Evolutionary conservation across 2,329 filamentous ascomycete genomes (phyloP).

Genomic region (Neofusicoccum sp.): DNA sequence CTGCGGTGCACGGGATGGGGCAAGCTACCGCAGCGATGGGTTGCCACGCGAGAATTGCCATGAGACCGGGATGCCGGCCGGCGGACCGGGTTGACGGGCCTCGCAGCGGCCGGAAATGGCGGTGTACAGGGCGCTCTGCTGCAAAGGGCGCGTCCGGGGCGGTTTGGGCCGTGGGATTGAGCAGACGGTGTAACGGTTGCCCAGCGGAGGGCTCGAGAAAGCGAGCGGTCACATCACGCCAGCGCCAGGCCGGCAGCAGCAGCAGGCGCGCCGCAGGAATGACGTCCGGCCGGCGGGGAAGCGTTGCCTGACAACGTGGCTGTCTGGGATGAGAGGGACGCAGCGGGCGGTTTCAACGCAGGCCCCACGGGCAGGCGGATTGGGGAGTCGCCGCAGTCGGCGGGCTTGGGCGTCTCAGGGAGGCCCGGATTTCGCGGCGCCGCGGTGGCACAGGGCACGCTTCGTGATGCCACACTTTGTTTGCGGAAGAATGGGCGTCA

Average conservation of each 20-base stretch:
- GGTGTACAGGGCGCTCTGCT: slow-evolving; percentile 10
- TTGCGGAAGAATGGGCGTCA: slow-evolving; percentile 15
- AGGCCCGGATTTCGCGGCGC: slow-evolving; percentile 3
- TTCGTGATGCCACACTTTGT: slow-evolving; percentile 14
- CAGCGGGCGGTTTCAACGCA: background rate
- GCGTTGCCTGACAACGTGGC: slow-evolving; percentile 13
- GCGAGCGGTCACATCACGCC: slow-evolving; percentile 6
- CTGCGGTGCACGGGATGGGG: slow-evolving; percentile 11
- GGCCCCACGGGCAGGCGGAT: background rate
- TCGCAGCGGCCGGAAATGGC: slow-evolving; percentile 9
- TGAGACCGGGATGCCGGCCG: slow-evolving; percentile 1
- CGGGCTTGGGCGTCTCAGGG: background rate
- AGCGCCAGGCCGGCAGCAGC: background rate
- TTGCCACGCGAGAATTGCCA: slow-evolving; percentile 20
- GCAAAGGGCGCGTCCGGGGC: background rate
- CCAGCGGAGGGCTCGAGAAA: background rate
- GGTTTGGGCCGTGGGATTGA: background rate
- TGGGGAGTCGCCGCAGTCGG: background rate
- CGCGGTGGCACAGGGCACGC: slow-evolving; percentile 16
- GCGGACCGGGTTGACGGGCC: slow-evolving; percentile 16
- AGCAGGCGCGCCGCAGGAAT: background rate
- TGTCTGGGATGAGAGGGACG: slow-evolving; percentile 7
- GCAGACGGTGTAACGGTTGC: slow-evolving; percentile 7
- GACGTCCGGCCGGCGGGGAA: slow-evolving; percentile 11
- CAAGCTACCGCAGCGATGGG: slow-evolving; percentile 17